Conservation (phyloP, 2,329 filamentous ascomycete genomes). For the Fonsecaea pedrosoi region DNA sequence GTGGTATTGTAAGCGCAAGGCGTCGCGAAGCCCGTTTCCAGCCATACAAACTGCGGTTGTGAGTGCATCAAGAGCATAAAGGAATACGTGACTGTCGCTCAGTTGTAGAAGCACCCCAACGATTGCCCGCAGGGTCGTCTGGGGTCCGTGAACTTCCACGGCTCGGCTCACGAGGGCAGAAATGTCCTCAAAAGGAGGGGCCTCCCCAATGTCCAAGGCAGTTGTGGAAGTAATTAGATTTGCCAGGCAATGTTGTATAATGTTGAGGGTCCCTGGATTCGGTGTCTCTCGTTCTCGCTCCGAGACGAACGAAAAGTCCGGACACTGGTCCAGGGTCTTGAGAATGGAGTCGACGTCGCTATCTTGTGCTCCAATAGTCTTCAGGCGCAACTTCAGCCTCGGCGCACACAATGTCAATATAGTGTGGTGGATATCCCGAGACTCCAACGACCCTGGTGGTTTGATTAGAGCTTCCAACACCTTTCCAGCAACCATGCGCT, state of each 20-base stretch:
- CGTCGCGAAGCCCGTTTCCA: constrained; percentile 51
- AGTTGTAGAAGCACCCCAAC: constrained; percentile 54
- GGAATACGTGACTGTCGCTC: constrained; percentile 48
- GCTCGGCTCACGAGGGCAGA: constrained; percentile 43
- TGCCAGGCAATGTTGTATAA: constrained; percentile 28
- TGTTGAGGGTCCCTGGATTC: not conserved
- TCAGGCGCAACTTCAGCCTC: constrained; percentile 18
- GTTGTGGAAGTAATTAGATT: constrained; percentile 20
- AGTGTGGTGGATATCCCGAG: constrained; percentile 65
- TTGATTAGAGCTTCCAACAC: constrained; percentile 64
- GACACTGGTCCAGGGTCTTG: constrained; percentile 19
- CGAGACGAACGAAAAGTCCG: constrained; percentile 24
- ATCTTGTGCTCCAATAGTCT: constrained; percentile 19
- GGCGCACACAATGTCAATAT: constrained; percentile 61
- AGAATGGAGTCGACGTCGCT: constrained; percentile 17
- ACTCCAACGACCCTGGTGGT: constrained; percentile 65
- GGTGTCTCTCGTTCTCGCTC: constrained; percentile 16
- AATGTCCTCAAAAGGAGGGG: constrained; percentile 61
- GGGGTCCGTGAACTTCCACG: constrained; percentile 50
- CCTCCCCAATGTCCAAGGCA: constrained; percentile 39
- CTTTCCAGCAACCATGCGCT: constrained; percentile 53
- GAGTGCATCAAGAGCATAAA: constrained; percentile 53
- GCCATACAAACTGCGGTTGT: constrained; percentile 53
- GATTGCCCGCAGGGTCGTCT: constrained; percentile 47
- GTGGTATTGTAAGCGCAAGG: constrained; percentile 48